phyloP scores from a whole-genome alignment of 208 protist species.

The Trypanosoma platydactyli region DNA sequence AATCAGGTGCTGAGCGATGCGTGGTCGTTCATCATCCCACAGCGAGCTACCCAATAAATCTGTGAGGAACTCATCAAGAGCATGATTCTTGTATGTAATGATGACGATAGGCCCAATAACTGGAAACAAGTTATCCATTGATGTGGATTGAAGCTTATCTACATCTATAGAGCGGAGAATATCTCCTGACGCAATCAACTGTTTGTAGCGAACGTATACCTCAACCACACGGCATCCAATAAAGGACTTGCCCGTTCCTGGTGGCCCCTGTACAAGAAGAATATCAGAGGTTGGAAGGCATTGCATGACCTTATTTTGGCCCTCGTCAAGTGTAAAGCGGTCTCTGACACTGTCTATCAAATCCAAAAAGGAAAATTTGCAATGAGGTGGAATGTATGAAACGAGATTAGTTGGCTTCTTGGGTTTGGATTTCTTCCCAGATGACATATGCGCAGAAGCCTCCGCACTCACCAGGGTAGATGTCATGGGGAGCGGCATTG shows the following conservation, averaged over 20 bases:
- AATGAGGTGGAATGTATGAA: constrained; percentile 80
- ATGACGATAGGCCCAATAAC: constrained; percentile 85
- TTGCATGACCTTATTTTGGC: constrained; percentile 75
- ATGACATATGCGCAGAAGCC: constrained; percentile 16
- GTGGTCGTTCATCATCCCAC: constrained; percentile 65
- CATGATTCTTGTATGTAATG: constrained; percentile 96
- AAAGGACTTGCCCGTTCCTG: constrained; percentile 95
- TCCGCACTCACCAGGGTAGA: constrained; percentile 41
- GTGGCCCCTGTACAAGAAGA: constrained; percentile 92
- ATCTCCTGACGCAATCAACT: constrained; percentile 80
- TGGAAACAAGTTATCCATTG: constrained; percentile 61
- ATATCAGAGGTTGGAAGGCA: constrained; percentile 67
- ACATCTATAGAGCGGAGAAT: constrained; percentile 86
- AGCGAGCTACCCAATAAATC: constrained; percentile 75
- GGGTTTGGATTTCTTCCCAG: neutral
- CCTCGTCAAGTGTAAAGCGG: constrained; percentile 69
- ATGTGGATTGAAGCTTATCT: constrained; percentile 52
- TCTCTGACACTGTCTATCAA: constrained; percentile 60
- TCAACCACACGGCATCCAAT: constrained; percentile 92
- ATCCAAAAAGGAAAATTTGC: constrained; percentile 70
- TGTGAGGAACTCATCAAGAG: constrained; percentile 93
- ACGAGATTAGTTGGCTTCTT: constrained; percentile 33
- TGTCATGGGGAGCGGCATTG: constrained; percentile 82
- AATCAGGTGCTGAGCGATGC: constrained; percentile 38
- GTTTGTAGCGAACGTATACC: constrained; percentile 88